These are phyloP conservation scores for Pythium volutum DNA, from an alignment of 352 stramenopile species.

Conservation along the genomic window DNA sequence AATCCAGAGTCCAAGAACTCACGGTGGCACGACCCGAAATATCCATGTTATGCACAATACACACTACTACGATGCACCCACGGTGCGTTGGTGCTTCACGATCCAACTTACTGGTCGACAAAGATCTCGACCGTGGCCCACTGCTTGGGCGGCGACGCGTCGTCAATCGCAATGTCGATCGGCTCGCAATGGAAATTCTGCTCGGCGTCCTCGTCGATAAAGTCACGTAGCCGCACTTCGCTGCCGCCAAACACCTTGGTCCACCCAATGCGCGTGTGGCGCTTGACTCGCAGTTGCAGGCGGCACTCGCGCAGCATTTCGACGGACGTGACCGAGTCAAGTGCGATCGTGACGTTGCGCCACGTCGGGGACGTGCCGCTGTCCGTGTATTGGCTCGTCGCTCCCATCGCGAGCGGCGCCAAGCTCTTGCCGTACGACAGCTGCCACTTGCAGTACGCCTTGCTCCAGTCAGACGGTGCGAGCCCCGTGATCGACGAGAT, in stretches of 20 bases:
- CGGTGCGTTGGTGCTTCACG: too few relatives aligned
- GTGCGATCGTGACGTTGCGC: conserved; percentile 3
- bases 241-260: conserved; percentile 13
- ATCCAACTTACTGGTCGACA: neutral
- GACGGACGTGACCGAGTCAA: neutral
- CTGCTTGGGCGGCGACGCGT: neutral
- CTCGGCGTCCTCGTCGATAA: conserved; percentile 1
- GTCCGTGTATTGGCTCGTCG: conserved; percentile 9
- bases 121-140: conserved; percentile 11
- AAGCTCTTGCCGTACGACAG: conserved; percentile 5
- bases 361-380: conserved; percentile 1
- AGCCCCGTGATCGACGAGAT: conserved; percentile 7
- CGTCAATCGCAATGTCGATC: conserved; percentile 12
- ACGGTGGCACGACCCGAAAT: too few relatives aligned
- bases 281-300: conserved; percentile 11
- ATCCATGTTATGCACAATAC: too few relatives aligned
- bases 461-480: conserved; percentile 11
- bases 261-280: conserved; percentile 4
- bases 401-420: conserved; percentile 3
- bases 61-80: too few relatives aligned
- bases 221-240: neutral
- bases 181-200: conserved; percentile 13
- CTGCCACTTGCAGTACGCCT: conserved; percentile 20
- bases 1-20: too few relatives aligned
- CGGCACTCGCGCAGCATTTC: conserved; percentile 20